Percentiles rank a stretch among this genome's conserved stretches.
Conservation (phyloP, 23 red algal genomes). For the Gracilaria domingensis region DNA sequence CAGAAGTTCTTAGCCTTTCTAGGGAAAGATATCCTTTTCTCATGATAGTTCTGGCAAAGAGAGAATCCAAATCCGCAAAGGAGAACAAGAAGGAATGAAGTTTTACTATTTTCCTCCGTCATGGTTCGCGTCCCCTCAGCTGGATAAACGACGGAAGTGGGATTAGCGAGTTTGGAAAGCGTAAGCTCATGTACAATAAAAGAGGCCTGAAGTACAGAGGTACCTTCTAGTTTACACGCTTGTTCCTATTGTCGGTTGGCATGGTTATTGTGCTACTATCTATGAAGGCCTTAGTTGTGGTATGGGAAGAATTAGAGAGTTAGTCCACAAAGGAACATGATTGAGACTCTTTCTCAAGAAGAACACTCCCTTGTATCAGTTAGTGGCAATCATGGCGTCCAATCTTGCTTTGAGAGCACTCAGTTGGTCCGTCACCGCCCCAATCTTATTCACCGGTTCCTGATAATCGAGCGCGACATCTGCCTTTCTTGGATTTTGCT, state of each 20-base stretch:
- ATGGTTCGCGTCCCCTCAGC: too few species aligned
- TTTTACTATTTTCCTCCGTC: too few species aligned
- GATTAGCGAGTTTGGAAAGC: neutral
- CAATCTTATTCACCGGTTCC: constrained; percentile 75
- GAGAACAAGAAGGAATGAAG: too few species aligned
- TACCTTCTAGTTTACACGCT: neutral
- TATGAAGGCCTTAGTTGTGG: neutral
- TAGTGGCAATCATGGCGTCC: constrained; percentile 72
- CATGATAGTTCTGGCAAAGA: too few species aligned
- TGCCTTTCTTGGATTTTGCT: constrained; percentile 53
- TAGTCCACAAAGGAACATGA: constrained; percentile 30
- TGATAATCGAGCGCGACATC: constrained; percentile 55
- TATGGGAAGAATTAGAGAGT: constrained; percentile 24
- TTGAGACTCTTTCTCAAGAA: too few species aligned
- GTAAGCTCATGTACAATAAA: neutral
- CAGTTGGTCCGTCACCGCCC: constrained; percentile 63
- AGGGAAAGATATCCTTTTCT: too few species aligned
- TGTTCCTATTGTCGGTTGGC: neutral
- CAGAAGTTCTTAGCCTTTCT: too few species aligned
- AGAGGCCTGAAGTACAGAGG: neutral
- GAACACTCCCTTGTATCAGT: constrained; percentile 35
- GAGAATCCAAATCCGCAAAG: too few species aligned
- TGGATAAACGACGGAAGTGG: too few species aligned
- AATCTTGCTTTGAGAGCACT: constrained; percentile 47
- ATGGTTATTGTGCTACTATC: constrained; percentile 1